phyloP scores from a whole-genome alignment of 805 yeast genomes.

The Starmerella stellata region DNA sequence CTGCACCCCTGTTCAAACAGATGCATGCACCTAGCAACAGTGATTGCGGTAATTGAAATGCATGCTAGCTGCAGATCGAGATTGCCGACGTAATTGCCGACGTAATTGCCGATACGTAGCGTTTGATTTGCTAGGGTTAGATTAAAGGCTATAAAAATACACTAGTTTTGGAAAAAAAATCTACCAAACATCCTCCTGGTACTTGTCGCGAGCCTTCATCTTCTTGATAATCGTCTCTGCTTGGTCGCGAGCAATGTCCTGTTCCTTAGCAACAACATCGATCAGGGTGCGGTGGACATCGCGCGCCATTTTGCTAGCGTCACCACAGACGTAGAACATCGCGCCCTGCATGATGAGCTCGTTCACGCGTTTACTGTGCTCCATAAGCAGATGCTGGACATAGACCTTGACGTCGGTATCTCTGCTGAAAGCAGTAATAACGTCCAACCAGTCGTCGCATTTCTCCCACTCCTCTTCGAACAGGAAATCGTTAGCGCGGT shows the following conservation, averaged over 20 bases:
- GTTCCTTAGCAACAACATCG: slow-evolving; percentile 41
- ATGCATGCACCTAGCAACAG: too few species aligned
- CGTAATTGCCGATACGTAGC: too few species aligned
- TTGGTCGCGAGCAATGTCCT: slow-evolving; percentile 43
- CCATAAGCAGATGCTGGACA: slow-evolving; percentile 61
- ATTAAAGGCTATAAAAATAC: too few species aligned
- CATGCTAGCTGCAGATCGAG: too few species aligned
- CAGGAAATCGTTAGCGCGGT: slow-evolving; percentile 57
- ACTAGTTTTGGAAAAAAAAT: too few species aligned
- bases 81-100: too few species aligned
- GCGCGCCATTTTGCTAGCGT: slow-evolving; percentile 88
- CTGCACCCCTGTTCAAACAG: too few species aligned
- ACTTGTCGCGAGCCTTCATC: slow-evolving; percentile 65
- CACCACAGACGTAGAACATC: slow-evolving; percentile 89
- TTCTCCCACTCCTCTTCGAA: slow-evolving; percentile 82
- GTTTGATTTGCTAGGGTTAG: too few species aligned
- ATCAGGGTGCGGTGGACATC: slow-evolving; percentile 63
- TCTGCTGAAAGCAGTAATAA: slow-evolving; percentile 77
- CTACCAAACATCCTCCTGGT: slow-evolving; percentile 97
- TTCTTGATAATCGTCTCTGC: slow-evolving; percentile 65
- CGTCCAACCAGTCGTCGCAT: slow-evolving; percentile 31
- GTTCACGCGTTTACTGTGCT: slow-evolving; percentile 32
- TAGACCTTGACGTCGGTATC: slow-evolving; percentile 45
- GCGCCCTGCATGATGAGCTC: slow-evolving; percentile 51
- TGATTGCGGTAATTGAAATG: too few species aligned